A percentile compares a stretch with the other conserved stretches of the same genome.
Conservation (phyloP, 2,329 filamentous ascomycete genomes). For the Botrytis byssoidea region DNA sequence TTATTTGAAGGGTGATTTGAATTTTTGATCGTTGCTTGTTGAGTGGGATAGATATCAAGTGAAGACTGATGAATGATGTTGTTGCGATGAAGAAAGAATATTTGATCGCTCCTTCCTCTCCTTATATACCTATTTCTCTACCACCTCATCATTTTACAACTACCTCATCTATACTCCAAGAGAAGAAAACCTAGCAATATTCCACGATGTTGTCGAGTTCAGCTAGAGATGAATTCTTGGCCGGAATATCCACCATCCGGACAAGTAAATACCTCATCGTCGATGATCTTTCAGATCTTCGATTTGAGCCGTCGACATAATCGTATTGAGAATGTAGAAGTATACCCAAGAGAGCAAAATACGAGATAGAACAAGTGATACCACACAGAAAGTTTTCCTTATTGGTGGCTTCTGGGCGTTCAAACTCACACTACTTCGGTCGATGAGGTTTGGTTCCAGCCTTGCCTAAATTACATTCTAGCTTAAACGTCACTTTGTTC, state of each 20-base stretch:
- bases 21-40: background rate
- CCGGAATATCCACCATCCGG: slow-evolving; percentile 2
- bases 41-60: background rate
- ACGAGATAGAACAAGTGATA: slow-evolving; percentile 14
- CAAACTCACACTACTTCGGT: background rate
- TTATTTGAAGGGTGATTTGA: background rate
- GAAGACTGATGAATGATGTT: background rate
- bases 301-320: background rate
- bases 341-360: background rate
- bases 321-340: background rate
- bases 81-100: slow-evolving; percentile 10
- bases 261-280: slow-evolving; percentile 9
- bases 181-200: background rate
- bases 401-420: slow-evolving; percentile 1
- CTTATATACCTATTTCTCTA: slow-evolving; percentile 8
- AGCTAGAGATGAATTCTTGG: background rate
- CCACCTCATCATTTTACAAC: background rate
- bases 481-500: slow-evolving; percentile 3
- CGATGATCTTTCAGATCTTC: slow-evolving; percentile 6
- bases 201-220: background rate
- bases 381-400: background rate
- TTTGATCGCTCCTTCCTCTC: background rate
- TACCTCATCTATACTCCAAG: background rate
- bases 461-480: slow-evolving; percentile 1
- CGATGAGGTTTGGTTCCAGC: background rate